Evolutionary conservation across 805 yeast genomes (phyloP), one percentile per base, ranked within the genome.

Genomic region (Candida tibetensis): DNA sequence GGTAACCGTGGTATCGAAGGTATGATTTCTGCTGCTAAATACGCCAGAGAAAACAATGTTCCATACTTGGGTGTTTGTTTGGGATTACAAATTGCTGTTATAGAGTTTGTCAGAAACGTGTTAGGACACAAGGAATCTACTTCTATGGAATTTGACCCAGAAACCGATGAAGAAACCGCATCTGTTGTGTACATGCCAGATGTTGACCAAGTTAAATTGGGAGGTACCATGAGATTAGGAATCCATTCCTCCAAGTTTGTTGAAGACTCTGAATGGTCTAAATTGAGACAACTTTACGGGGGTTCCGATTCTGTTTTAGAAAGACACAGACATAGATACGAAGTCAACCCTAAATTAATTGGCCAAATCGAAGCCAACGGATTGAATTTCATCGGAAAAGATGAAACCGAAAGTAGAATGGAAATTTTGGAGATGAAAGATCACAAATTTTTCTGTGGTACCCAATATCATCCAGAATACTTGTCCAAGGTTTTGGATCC

Each of bases 141-240:
- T 33, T 87, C 96, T 18, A 80, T 82, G 66, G 98, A 91, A 70
- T 86, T 91, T 57, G 78, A 77, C 48, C 76, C 81, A 17, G 70
- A 72, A n/a, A 57, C 77, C 36, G 67, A 74, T 28, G 85, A 82
- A 39, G 76, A 71, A 23, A 74, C 76, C 38, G 82, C 88, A 14
- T 78, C 88, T 36, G 95, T 93, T 42, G 86, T 93, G 34, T 93
- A 88, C 72, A 93, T 93, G 99, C 99, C 99, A 30, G 99, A 93
- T 66, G 89, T 91, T 46, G 95, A 89, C 66, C 91, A 89, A 71
- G 81, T 85, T 52, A 88, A 87, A 62, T 76, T 93, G 72, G 99
- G 99, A 47, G 99, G 99, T 51, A 91, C 98, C 36, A 93, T 93
- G 99, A 83, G 99, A 73, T 77, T 93, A 52, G 99, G 99, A 53